These are phyloP conservation scores for Colletotrichum magnum DNA, from an alignment of 2,329 filamentous ascomycete species.

Conservation along the genomic window DNA sequence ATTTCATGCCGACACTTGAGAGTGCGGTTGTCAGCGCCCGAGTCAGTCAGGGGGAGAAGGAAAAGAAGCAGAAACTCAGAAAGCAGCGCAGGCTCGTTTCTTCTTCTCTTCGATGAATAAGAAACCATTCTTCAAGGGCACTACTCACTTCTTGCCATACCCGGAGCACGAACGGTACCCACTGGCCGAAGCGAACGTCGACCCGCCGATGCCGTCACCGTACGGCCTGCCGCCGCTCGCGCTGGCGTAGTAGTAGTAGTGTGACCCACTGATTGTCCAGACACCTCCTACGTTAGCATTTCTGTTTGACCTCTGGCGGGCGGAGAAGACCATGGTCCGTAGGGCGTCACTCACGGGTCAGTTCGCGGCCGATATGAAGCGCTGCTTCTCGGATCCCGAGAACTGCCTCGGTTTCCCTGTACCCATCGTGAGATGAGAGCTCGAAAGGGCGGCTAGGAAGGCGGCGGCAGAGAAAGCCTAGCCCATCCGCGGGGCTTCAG, in stretches of 20 bases:
- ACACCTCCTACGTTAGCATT: slow-evolving; percentile 12
- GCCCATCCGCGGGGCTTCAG: neutral
- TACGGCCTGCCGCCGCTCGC: slow-evolving; percentile 74
- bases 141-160: slow-evolving; percentile 33
- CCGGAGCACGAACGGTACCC: slow-evolving; percentile 47
- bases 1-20: slow-evolving; percentile 23
- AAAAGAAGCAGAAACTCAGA: neutral
- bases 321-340: neutral
- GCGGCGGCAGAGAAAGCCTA: neutral
- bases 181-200: slow-evolving; percentile 74
- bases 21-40: neutral
- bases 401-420: slow-evolving; percentile 78
- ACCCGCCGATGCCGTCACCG: slow-evolving; percentile 70
- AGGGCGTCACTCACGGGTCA: neutral
- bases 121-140: slow-evolving; percentile 1
- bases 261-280: slow-evolving; percentile 69
- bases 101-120: neutral
- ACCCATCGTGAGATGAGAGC: neutral
- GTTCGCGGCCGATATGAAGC: slow-evolving; percentile 59
- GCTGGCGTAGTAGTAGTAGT: slow-evolving; percentile 76
- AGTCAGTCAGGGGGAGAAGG: neutral
- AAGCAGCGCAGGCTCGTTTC: neutral
- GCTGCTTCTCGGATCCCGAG: slow-evolving; percentile 71
- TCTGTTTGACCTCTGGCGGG: no score
- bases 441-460: neutral